Evolutionary conservation across 495 filamentous ascomycete species (phyloP).

Genomic region (Penicillium goetzii): DNA sequence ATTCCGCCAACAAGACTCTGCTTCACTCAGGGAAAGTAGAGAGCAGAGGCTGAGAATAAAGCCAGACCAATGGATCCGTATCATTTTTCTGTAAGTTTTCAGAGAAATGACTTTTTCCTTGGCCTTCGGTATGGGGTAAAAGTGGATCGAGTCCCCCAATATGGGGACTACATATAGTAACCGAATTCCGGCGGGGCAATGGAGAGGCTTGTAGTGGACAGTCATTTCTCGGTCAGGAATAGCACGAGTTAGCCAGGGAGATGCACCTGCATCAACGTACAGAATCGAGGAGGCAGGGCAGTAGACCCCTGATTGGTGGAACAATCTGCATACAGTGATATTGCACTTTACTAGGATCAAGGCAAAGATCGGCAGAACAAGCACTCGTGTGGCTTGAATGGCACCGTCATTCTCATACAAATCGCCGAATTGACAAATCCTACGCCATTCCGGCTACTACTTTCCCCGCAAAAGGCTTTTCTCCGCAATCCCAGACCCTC

Average conservation of each 20-base stretch:
- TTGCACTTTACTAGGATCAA: conserved; percentile 9
- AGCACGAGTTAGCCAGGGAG: conserved; percentile 3
- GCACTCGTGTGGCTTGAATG: conserved; percentile 17
- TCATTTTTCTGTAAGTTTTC: conserved; percentile 22
- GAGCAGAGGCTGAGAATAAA: conserved; percentile 24
- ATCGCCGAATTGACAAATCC: neutral
- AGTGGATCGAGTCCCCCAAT: neutral
- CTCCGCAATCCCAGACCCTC: conserved; percentile 10
- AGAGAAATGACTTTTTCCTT: neutral
- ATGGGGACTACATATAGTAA: conserved; percentile 15
- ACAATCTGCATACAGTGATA: conserved; percentile 13
- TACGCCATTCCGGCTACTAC: neutral
- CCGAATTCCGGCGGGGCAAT: neutral
- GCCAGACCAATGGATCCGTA: conserved; percentile 18
- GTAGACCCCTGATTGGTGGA: conserved; percentile 27
- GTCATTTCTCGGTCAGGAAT: conserved; percentile 15
- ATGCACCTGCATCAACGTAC: neutral
- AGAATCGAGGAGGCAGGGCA: neutral
- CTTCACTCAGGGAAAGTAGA: conserved; percentile 23
- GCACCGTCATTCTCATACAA: conserved; percentile 24
- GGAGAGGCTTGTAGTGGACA: no score
- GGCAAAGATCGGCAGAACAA: conserved; percentile 26
- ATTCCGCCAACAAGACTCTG: conserved; percentile 58
- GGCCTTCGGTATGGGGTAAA: neutral
- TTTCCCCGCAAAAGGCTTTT: conserved; percentile 22